These are phyloP conservation scores for Thraustochytrium striatum DNA, from an alignment of 352 stramenopile species.

Conservation along the genomic window DNA sequence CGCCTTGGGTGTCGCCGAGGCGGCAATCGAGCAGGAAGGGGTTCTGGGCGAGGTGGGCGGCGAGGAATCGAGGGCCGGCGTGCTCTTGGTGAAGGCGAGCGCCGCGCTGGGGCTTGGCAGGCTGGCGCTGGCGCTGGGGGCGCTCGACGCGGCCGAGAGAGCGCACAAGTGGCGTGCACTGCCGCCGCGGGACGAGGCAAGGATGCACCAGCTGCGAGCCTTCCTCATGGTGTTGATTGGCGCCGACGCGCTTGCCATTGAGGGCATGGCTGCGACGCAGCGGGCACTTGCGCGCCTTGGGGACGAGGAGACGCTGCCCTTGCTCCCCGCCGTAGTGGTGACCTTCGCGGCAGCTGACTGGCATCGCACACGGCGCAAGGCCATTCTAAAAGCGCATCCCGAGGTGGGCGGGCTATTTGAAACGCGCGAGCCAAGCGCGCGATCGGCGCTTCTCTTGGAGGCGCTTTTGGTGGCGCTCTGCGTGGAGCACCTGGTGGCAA, in stretches of 20 bases:
- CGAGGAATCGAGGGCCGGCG: too few species aligned
- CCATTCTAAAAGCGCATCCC: conserved; percentile 26
- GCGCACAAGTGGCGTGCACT: too few species aligned
- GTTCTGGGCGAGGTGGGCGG: too few species aligned
- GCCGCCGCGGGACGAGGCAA: too few species aligned
- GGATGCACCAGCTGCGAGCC: conserved; percentile 22
- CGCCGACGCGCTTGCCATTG: neutral
- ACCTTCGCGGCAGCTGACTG: conserved; percentile 32
- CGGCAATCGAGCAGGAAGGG: too few species aligned
- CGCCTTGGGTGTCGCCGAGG: too few species aligned
- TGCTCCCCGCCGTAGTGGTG: neutral
- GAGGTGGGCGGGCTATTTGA: conserved; percentile 11
- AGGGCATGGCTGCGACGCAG: neutral
- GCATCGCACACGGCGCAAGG: conserved; percentile 22
- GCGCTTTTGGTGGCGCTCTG: neutral
- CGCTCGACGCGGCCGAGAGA: too few species aligned
- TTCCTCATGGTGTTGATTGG: conserved; percentile 41
- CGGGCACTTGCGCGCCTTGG: neutral
- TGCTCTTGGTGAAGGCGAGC: too few species aligned
- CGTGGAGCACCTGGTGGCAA: neutral
- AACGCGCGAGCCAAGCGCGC: neutral
- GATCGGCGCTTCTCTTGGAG: neutral
- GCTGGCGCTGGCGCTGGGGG: too few species aligned
- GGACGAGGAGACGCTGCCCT: neutral
- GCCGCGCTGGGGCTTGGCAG: too few species aligned